These are phyloP conservation scores for Saccharomyces hybrid DNA, from an alignment of 1,139 yeast species.

Conservation along the genomic window DNA sequence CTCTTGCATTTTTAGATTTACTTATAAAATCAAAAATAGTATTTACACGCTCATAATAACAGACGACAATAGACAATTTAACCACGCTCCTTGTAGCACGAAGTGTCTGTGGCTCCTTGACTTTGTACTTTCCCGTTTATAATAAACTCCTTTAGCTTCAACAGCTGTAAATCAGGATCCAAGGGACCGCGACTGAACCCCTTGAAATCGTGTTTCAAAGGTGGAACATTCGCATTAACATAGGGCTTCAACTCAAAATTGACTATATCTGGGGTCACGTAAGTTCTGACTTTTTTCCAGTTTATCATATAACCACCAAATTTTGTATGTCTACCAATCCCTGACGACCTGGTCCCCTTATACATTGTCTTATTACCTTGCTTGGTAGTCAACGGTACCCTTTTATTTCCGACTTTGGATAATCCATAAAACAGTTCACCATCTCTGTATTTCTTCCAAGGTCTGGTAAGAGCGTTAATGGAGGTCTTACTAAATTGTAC, in stretches of 20 bases:
- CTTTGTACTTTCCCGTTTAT: constrained; percentile 48
- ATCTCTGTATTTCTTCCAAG: constrained; percentile 82
- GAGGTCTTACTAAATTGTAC: neutral
- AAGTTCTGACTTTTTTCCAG: constrained; percentile 85
- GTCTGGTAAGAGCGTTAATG: constrained; percentile 49
- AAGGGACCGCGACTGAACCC: constrained; percentile 69
- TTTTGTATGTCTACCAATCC: constrained; percentile 74
- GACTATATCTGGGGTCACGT: constrained; percentile 64
- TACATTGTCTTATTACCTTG: constrained; percentile 92
- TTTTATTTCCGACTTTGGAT: constrained; percentile 70
- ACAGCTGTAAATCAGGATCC: constrained; percentile 67
- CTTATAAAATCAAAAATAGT: neutral
- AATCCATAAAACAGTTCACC: constrained; percentile 80
- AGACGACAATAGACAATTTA: constrained; percentile 6
- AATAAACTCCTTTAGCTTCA: constrained; percentile 66
- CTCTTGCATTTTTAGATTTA: neutral
- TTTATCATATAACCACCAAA: constrained; percentile 70
- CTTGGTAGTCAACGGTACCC: constrained; percentile 82
- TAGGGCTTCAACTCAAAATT: constrained; percentile 57
- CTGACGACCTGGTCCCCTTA: constrained; percentile 94
- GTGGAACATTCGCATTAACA: constrained; percentile 65
- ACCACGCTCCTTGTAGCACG: constrained; percentile 28
- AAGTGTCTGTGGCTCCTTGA: constrained; percentile 21
- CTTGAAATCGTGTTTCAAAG: constrained; percentile 55
- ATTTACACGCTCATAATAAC: neutral